Evolutionary conservation across 306 rosid species (phyloP), one percentile per base, ranked within the genome.

Genomic region (Quillaja saponaria): DNA sequence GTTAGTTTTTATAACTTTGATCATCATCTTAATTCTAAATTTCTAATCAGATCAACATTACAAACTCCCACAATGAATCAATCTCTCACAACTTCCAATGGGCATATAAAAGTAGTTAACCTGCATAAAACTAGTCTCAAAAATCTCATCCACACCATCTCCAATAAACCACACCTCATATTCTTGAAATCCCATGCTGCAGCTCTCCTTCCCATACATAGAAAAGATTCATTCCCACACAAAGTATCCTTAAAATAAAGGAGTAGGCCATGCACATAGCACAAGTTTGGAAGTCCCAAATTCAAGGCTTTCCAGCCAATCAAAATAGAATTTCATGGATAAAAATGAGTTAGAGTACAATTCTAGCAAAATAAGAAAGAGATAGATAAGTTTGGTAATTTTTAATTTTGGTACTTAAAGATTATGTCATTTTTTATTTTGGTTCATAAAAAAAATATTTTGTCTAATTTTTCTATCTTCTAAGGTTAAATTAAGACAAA

Each of bases 281-380:
- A 53, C 42, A 66, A 58, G 38, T 69, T 71, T n/a, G 28, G 38
- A 31, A 57, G 10, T 51, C 82, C 82, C 57, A 68, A 68, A 56
- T 80, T 68, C 55, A 71, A 77, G 69, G 81, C 58, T 35, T 48
- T 18, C 70, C 67, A 59, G 47, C 78, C 80, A 84, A 77, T 71
- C 58, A 67, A 74, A 71, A 56, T 58, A 53, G 49, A 49, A 51
- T 53, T 9, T 37, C 50, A 35, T 20, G 39, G 53, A 55, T 53
- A 58, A 16, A 39, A 44, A 49, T 19, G 68, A 69, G 71, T n/a
- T n/a, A n/a, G n/a, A n/a, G n/a, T n/a, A n/a, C n/a, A n/a, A n/a
- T n/a, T n/a, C n/a, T n/a, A n/a, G n/a, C n/a, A n/a, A n/a, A n/a
- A n/a, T n/a, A n/a, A n/a, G n/a, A n/a, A 39, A 2, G 44, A 12